Evolutionary conservation across 805 yeast species (phyloP).

Genomic region (Priceomyces fermenticarens): DNA sequence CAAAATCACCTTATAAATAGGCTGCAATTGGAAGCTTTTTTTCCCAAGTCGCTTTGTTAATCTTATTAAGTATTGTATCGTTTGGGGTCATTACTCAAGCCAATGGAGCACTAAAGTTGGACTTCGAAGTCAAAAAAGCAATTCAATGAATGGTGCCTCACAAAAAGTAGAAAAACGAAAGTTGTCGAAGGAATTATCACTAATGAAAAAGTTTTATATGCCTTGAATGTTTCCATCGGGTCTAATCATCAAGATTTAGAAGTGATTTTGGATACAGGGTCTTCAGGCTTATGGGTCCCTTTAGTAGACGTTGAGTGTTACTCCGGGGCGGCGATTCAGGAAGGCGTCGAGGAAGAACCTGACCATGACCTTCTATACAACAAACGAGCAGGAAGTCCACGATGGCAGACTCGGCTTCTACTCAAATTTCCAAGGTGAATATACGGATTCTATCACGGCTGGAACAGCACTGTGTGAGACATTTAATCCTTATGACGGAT

Average conservation of each 20-base stretch:
- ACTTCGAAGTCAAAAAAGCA: too few relatives aligned
- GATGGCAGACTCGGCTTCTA: too few relatives aligned
- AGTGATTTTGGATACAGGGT: constrained; percentile 32
- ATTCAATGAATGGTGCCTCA: too few relatives aligned
- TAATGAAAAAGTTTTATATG: constrained; percentile 20
- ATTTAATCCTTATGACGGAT: constrained; percentile 1
- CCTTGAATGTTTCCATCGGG: constrained; percentile 22
- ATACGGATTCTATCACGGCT: too few relatives aligned
- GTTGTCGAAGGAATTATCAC: background rate
- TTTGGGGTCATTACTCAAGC: too few relatives aligned
- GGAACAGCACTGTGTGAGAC: too few relatives aligned
- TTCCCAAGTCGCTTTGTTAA: too few relatives aligned
- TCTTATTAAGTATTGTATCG: too few relatives aligned
- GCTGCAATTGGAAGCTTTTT: too few relatives aligned
- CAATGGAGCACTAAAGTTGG: too few relatives aligned
- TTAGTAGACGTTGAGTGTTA: constrained; percentile 26
- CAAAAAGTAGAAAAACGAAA: background rate
- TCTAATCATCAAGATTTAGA: constrained; percentile 18
- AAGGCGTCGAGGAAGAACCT: constrained; percentile 25
- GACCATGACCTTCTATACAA: constrained; percentile 21
- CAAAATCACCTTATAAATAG: too few relatives aligned
- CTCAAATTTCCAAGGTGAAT: too few relatives aligned
- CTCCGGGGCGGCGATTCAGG: constrained; percentile 19
- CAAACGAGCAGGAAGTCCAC: background rate
- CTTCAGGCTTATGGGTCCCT: constrained; percentile 35